Percentiles rank a stretch among this genome's conserved stretches.
Conservation (phyloP, 2,329 filamentous ascomycete species). For the Geoglossum cookeanum region DNA sequence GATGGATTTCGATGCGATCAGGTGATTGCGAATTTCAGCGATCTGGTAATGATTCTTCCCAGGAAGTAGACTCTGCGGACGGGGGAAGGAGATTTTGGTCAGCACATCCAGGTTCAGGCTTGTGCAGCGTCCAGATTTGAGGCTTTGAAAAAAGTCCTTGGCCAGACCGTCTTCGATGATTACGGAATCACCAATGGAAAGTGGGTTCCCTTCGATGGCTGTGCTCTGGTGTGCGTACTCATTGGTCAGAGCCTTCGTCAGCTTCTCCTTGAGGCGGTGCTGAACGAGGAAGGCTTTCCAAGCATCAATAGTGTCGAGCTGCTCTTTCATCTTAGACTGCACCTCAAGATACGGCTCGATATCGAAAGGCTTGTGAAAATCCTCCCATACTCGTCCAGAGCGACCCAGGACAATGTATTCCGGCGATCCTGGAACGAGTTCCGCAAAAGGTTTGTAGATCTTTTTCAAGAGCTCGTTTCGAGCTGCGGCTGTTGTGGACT, state of each 20-base stretch:
- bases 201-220: conserved; percentile 11
- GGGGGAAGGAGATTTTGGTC: too few species aligned
- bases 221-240: conserved; percentile 13
- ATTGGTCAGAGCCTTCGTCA: conserved; percentile 5
- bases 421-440: conserved; percentile 2
- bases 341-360: too few species aligned
- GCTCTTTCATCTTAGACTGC: too few species aligned
- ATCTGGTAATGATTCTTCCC: conserved; percentile 4
- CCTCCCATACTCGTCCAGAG: conserved; percentile 13
- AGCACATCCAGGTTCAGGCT: too few species aligned
- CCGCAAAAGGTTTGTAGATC: too few species aligned
- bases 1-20: conserved; percentile 12
- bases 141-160: not conserved
- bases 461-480: too few species aligned
- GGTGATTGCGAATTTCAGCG: conserved; percentile 11
- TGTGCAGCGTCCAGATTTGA: too few species aligned
- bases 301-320: too few species aligned
- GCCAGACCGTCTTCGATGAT: conserved; percentile 5
- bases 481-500: too few species aligned
- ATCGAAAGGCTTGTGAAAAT: conserved; percentile 10
- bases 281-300: too few species aligned
- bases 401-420: conserved; percentile 10
- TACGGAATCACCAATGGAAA: conserved; percentile 5
- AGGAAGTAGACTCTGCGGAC: not conserved
- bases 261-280: too few species aligned